Evolutionary conservation across 2,329 filamentous ascomycete species (phyloP), one percentile per base, ranked within the genome.

Genomic region (Hortaea werneckii): DNA sequence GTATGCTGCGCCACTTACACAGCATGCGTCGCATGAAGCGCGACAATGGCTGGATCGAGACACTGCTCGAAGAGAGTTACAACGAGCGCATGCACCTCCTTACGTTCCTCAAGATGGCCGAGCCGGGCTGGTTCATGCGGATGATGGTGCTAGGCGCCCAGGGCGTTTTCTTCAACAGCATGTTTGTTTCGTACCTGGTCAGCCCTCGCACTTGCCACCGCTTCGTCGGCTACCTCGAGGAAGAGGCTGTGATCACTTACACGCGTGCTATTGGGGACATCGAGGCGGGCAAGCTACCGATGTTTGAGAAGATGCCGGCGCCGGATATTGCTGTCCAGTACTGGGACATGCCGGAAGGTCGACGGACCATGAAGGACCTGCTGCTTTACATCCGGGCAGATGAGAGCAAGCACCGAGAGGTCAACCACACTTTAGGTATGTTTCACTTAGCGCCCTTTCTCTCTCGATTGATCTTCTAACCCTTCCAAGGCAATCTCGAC

Each of bases 221-320:
- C 39, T 96, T 98, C 65, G 89, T 96, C 44, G 92, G 89, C 1
- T 96, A 96, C 58, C 79, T 98, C 9, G 92, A 98, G 67, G 92
- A 98, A 65, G 92, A 98, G 67, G 92, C 92, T 6, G 90, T 96
- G 1, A 78, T 94, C 61, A 98, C 92, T 0, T 98, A 98, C 70
- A 92, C 87, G 0, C 81, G 88, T 42, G 86, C 87, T 50, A 85
- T 96, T 57, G 74, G 80, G 54, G 92, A 96, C 60, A 77, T 98
- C 26, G 89, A 96, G 48, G 75, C 77, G 2, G 90, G 90, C n/a
- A 77, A 79, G 48, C 71, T 95, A 10, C 88, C 89, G 0, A 80
- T 80, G 56, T 98, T 92, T 89, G 73, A 78, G 27, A 76, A 80
- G 6, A 82, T 94, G 59, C 58, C 75, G 44, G 87, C 92, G 2